Percentiles rank a stretch among this genome's conserved stretches.
Conservation (phyloP, 352 stramenopile genomes). For the Peronospora belbahrii region DNA sequence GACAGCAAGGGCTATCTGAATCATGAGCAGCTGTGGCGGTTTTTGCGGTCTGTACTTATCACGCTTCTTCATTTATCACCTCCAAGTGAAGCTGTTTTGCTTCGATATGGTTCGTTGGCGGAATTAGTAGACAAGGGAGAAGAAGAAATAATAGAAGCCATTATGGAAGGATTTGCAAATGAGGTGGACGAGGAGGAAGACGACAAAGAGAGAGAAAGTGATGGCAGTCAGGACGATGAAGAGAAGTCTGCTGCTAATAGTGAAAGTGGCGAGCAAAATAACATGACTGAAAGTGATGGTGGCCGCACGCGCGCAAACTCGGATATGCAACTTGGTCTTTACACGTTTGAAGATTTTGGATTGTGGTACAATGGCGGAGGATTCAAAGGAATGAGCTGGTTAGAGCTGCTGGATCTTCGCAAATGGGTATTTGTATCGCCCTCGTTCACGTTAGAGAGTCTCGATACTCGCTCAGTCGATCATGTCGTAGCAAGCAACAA, state of each 20-base stretch:
- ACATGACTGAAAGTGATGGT: constrained; percentile 34
- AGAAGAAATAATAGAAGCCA: constrained; percentile 66
- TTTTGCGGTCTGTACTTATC: constrained; percentile 74
- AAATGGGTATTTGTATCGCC: constrained; percentile 81
- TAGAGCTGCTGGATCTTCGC: constrained; percentile 77
- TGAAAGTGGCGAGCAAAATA: constrained; percentile 16
- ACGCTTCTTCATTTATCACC: constrained; percentile 68
- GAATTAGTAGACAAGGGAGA: constrained; percentile 73
- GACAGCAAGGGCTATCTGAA: constrained; percentile 77
- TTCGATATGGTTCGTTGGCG: constrained; percentile 53
- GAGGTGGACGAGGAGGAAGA: constrained; percentile 23
- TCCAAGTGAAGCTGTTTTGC: constrained; percentile 43
- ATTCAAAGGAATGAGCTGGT: constrained; percentile 71
- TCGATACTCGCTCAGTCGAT: constrained; percentile 68
- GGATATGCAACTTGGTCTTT: constrained; percentile 46
- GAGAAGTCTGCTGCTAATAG: constrained; percentile 17
- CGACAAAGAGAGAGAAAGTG: constrained; percentile 13
- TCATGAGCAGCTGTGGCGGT: constrained; percentile 74
- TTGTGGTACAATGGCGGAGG: constrained; percentile 82
- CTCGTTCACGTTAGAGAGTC: constrained; percentile 48
- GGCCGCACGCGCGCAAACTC: constrained; percentile 38
- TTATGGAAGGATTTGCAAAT: constrained; percentile 46
- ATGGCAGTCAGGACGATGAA: constrained; percentile 17
- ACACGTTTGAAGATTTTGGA: constrained; percentile 81
- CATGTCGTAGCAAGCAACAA: constrained; percentile 64